Base-by-base conservation (phyloP, 75 land plant genomes). In the Pinus albicaulis region DNA sequence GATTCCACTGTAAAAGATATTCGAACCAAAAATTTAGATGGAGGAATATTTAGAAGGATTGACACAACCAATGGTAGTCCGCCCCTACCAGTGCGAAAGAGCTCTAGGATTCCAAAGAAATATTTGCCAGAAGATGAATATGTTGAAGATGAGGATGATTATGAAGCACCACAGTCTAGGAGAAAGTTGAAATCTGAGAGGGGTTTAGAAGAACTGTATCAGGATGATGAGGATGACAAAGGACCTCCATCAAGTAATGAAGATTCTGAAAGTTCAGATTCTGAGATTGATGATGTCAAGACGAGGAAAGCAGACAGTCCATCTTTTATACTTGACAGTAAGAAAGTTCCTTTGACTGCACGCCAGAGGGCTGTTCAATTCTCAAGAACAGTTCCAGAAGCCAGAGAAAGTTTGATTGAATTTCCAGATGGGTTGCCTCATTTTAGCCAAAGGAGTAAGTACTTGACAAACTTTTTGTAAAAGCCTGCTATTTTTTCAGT, bases 401-500 rank as follows among this genome's bases (percentile, higher is more conserved):
- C 75, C 23, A 79, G 62, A 44, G 76, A 74, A 22, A 80, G 73
- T 83, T 23, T 82, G 44, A 81, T 95, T 34, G 95, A 94, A 76
- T 96, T 92, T 74, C 95, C 99, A 31, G 79, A 90, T 76, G 98
- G 98, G 22, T 79, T 94, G 60, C 89, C 89, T 24, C 85, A 85
- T 31, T 85, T 81, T 57, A 83, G 88, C 31, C 76, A 86, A 59
- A 83, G 81, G 84, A 92, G 94, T 92, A 71, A 76, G 87, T 64
- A n/a, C 19, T 19, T 59, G 17, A 31, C 7, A 31, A 17, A 59
- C 61, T 10, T 7, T 24, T n/a, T 56, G 23, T 20, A 20, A 66
- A 76, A 41, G 13, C 26, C 16, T 26, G 52, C 24, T 2, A 26
- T 38, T 38, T 65, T 65, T 31, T 8, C 36, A 34, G 22, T 76